phyloP scores from a whole-genome alignment of 768 basidiomycete genomes.

The Floccularia luteovirens region DNA sequence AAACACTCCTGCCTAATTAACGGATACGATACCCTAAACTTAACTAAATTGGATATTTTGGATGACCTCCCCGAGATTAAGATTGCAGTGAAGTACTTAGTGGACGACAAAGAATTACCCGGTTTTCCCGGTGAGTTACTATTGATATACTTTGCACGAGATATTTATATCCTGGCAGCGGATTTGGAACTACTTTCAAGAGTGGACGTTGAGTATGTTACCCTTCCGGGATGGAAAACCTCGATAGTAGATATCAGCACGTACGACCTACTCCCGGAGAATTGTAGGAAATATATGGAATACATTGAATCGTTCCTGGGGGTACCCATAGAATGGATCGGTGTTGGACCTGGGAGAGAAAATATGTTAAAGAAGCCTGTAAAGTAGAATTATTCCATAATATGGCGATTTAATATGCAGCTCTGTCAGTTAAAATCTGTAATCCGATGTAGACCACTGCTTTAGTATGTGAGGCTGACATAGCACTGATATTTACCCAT shows the following conservation, averaged over 20 bases:
- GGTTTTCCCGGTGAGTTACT: constrained; percentile 78
- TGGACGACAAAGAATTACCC: constrained; percentile 69
- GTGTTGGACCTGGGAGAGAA: constrained; percentile 83
- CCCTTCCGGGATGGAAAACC: constrained; percentile 86
- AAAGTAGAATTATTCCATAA: constrained; percentile 1
- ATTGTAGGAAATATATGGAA: constrained; percentile 79
- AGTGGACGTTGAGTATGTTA: constrained; percentile 83
- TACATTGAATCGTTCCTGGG: constrained; percentile 76
- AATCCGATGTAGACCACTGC: too few relatives aligned
- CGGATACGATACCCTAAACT: constrained; percentile 88
- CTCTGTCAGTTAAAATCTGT: too few relatives aligned
- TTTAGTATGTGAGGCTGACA: too few relatives aligned
- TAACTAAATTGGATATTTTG: constrained; percentile 94
- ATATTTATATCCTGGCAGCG: constrained; percentile 33
- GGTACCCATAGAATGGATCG: constrained; percentile 85
- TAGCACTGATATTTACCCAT: too few relatives aligned
- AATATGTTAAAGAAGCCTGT: constrained; percentile 46
- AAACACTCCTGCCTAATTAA: constrained; percentile 91
- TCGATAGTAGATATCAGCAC: constrained; percentile 56
- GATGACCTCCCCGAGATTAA: constrained; percentile 84
- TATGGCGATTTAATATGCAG: too few relatives aligned
- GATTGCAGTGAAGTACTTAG: constrained; percentile 71
- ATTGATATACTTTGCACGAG: neutral
- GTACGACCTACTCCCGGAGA: constrained; percentile 74
- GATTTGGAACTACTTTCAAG: constrained; percentile 74